Conservation (phyloP, 2,329 filamentous ascomycete genomes). For the Phyllosticta citribraziliensis region DNA sequence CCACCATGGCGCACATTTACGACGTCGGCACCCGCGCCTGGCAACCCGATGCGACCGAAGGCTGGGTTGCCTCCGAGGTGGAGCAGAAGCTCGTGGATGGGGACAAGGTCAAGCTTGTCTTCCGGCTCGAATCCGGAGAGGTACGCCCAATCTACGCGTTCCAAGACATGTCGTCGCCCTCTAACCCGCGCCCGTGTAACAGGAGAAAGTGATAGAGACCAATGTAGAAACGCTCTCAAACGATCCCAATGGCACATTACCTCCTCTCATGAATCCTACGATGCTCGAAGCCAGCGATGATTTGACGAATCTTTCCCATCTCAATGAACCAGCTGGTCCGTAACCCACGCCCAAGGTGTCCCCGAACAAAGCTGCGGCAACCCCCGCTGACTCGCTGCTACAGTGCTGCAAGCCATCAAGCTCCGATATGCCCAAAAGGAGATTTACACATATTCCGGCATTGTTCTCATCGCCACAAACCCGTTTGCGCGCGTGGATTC, state of each 20-base stretch:
- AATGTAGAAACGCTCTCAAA: constrained; percentile 66
- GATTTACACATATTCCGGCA: constrained; percentile 99
- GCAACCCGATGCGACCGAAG: constrained; percentile 93
- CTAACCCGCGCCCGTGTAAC: constrained; percentile 11
- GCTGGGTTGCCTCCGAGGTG: constrained; percentile 96
- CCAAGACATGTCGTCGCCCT: background rate
- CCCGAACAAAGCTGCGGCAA: background rate
- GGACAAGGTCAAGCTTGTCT: constrained; percentile 77
- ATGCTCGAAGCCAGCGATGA: constrained; percentile 99
- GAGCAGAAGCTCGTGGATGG: constrained; percentile 74
- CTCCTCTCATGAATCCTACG: constrained; percentile 93
- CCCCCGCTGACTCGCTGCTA: constrained; percentile 18
- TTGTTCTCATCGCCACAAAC: constrained; percentile 96
- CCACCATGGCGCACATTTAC: constrained; percentile 70
- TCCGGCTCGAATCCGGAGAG: constrained; percentile 87
- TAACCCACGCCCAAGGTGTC: background rate
- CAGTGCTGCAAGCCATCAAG: constrained; percentile 94
- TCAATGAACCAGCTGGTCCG: constrained; percentile 95
- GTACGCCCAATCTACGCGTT: constrained; percentile 38
- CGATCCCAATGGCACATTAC: constrained; percentile 67
- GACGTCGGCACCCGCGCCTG: constrained; percentile 95
- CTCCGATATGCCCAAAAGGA: constrained; percentile 96
- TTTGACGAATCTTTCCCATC: constrained; percentile 89
- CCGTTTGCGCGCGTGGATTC: constrained; percentile 96
- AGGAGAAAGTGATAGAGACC: constrained; percentile 75